These are phyloP conservation scores for Senna siamea DNA, from an alignment of 306 rosid species.

Conservation along the genomic window DNA sequence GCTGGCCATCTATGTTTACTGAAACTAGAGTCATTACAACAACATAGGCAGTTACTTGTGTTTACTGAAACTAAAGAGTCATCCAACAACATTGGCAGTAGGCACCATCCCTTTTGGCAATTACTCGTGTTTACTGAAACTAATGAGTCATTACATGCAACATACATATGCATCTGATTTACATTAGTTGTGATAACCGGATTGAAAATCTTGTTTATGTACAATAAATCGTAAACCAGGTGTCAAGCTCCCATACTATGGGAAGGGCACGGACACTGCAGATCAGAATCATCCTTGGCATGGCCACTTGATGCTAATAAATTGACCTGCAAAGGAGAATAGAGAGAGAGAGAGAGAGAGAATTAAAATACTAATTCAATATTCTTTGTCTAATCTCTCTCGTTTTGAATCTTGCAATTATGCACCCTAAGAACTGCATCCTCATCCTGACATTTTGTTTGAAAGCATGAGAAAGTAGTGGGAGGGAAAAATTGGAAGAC, in stretches of 20 bases:
- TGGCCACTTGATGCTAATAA: constrained; percentile 60
- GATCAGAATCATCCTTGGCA: constrained; percentile 48
- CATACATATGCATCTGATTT: constrained; percentile 13
- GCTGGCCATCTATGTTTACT: too few species aligned
- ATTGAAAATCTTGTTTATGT: constrained; percentile 7
- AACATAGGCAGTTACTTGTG: too few species aligned
- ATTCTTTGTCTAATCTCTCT: background rate
- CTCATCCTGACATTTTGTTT: background rate
- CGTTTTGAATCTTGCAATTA: constrained; percentile 27
- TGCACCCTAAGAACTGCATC: too few species aligned
- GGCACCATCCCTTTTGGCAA: background rate
- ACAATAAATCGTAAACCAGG: constrained; percentile 21
- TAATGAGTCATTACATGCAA: constrained; percentile 5
- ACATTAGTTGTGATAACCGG: constrained; percentile 8
- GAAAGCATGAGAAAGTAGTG: too few species aligned
- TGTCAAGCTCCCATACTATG: constrained; percentile 72
- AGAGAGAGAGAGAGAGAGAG: background rate
- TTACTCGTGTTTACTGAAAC: background rate
- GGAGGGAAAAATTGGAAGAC: too few species aligned
- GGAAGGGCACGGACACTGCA: constrained; percentile 45
- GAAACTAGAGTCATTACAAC: too few species aligned
- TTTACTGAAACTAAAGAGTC: too few species aligned
- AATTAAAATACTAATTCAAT: background rate
- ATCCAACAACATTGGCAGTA: background rate
- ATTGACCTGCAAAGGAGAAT: constrained; percentile 57